Conservation (phyloP, 371 early-diverging fungal genomes). For the Batkoa obscura region DNA sequence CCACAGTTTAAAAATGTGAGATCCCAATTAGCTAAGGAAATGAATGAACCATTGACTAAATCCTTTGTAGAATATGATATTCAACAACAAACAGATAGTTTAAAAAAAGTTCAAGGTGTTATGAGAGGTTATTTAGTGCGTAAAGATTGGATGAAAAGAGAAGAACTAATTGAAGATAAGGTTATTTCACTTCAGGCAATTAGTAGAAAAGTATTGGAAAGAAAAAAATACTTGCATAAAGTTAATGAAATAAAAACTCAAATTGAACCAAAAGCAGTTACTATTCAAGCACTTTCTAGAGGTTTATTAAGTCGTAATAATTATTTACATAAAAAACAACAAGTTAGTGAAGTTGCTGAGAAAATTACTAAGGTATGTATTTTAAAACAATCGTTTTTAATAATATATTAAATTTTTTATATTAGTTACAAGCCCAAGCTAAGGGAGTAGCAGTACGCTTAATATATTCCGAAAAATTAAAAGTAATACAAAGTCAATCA, state of each 20-base stretch:
- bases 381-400: neutral
- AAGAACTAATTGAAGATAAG: conserved; percentile 9
- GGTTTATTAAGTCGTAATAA: neutral
- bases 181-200: neutral
- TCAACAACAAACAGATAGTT: neutral
- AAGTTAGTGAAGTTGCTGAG: neutral
- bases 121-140: conserved; percentile 33
- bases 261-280: neutral
- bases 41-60: conserved; percentile 19
- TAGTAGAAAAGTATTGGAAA: neutral
- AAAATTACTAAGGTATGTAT: neutral
- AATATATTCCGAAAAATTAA: neutral
- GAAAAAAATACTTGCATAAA: neutral
- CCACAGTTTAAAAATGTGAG: conserved; percentile 68
- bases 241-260: neutral
- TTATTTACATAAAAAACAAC: neutral
- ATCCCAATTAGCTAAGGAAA: conserved; percentile 40
- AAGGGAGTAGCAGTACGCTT: neutral
- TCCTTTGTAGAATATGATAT: conserved; percentile 1
- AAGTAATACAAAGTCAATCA: neutral
- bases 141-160: conserved; percentile 18
- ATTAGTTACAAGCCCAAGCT: conserved; percentile 1
- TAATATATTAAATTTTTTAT: neutral
- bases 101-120: conserved; percentile 27
- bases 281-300: conserved; percentile 1